Base-by-base conservation (phyloP, 1,284 basidiomycete species). In the Naganishia sp. region DNA sequence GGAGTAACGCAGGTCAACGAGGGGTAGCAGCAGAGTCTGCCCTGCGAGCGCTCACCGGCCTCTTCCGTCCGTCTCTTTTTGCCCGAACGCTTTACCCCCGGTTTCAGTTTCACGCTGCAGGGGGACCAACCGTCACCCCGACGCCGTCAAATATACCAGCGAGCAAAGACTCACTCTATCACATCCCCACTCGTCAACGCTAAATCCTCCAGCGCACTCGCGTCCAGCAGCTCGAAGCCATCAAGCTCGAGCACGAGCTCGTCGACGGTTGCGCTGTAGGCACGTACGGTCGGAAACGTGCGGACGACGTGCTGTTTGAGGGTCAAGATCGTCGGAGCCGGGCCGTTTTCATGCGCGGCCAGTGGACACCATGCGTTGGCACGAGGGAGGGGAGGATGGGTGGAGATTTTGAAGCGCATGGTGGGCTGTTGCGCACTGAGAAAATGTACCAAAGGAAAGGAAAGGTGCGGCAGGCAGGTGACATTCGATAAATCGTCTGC, bases 171-270 rank as follows among this genome's bases (percentile, higher is more conserved):
- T 72, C 66, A 80, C 79, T 65, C 70, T 2, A 81, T 71, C 0
- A 80, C 72, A 69, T 81, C 79, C 3, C 49, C 60, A 32, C 53
- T 61, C 10, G 67, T 58, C 47, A 61, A 51, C 31, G 76, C 70
- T 0, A 81, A 65, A 15, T 79, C 70, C 5, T 68, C 72, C 15
- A 76, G 49, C 6, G 50, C 51, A 51, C 74, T 76, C 5, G 73
- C 74, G 17, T 67, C 71, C 17, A 80, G 51, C 9, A 81, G 70
- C 70, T 81, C 77, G 61, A 79, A 81, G 2, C 79, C 79, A 35
- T 81, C 79, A 11, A 81, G 71, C 66, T 79, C 76, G 49, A 81
- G 56, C 6, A 53, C 42, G n/a, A 71, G 61, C 25, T 66, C 43
- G 3, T 35, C 45, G 25, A 54, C 45, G 9, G n/a, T 56, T 42